A percentile compares a stretch with the other conserved stretches of the same genome.
Conservation (phyloP, 352 stramenopile genomes). For the Phytophthora cajani region DNA sequence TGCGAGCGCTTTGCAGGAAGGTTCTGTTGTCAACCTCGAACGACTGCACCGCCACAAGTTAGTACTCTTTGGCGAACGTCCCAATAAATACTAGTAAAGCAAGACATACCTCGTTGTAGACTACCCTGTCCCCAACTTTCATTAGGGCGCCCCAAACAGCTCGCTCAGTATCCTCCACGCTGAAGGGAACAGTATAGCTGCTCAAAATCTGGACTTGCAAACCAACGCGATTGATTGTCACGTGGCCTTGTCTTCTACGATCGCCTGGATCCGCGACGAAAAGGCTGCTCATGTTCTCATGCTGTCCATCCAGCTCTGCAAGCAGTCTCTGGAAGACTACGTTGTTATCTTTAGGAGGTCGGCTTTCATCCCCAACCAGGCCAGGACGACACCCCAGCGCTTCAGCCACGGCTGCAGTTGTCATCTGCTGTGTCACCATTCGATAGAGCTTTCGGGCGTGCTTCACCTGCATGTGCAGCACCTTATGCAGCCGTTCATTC, state of each 20-base stretch:
- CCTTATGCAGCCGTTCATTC: slow-evolving; percentile 23
- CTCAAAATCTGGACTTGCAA: slow-evolving; percentile 24
- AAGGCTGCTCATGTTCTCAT: slow-evolving; percentile 2
- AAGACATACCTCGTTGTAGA: slow-evolving; percentile 25
- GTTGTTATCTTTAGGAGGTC: slow-evolving; percentile 22
- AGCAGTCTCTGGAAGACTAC: slow-evolving; percentile 25
- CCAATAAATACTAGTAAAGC: neutral
- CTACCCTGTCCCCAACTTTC: neutral
- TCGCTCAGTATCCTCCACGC: slow-evolving; percentile 14
- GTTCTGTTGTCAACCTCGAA: slow-evolving; percentile 29
- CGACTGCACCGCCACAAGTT: neutral
- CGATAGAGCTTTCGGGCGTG: slow-evolving; percentile 28
- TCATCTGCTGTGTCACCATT: slow-evolving; percentile 25
- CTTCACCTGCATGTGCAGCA: slow-evolving; percentile 18
- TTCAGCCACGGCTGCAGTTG: slow-evolving; percentile 5
- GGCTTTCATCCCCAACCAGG: slow-evolving; percentile 3
- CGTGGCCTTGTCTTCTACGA: slow-evolving; percentile 5
- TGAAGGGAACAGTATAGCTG: slow-evolving; percentile 26
- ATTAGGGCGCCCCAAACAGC: slow-evolving; percentile 17
- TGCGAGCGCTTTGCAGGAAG: slow-evolving; percentile 13
- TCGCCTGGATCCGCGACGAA: neutral
- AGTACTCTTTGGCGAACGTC: neutral
- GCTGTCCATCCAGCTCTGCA: slow-evolving; percentile 8
- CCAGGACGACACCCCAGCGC: slow-evolving; percentile 13
- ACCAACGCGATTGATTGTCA: slow-evolving; percentile 16